These are phyloP conservation scores for Hsuehochloa calcarea DNA, from an alignment of 176 grass and related monocot species.

Conservation along the genomic window DNA sequence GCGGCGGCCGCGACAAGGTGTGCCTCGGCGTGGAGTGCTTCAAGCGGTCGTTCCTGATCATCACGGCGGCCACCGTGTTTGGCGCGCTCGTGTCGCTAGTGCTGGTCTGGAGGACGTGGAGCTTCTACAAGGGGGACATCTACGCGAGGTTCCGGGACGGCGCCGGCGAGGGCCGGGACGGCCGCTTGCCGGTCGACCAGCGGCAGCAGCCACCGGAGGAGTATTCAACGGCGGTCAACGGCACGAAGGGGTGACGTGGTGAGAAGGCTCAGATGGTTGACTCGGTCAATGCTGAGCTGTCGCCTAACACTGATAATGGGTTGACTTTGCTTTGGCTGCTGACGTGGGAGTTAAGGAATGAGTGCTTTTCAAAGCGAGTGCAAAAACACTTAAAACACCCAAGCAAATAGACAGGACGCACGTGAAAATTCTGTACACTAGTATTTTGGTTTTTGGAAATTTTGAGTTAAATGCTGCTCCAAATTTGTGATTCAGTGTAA, in stretches of 20 bases:
- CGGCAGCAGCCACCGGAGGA: neutral
- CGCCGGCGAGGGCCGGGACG: neutral
- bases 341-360: neutral
- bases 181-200: slow-evolving; percentile 1
- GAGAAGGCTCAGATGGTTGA: neutral
- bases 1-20: neutral
- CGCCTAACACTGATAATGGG: neutral
- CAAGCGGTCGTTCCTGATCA: slow-evolving; percentile 56
- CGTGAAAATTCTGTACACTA: neutral
- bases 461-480: neutral
- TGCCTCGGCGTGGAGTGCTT: slow-evolving; percentile 64
- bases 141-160: slow-evolving; percentile 59
- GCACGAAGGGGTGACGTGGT: neutral
- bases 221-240: neutral
- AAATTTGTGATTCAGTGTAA: neutral
- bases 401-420: neutral
- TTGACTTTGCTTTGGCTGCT: neutral
- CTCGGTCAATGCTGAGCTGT: slow-evolving; percentile 4
- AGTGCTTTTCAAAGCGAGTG: neutral
- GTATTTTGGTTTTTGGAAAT: neutral
- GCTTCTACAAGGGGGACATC: slow-evolving; percentile 70
- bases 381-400: neutral
- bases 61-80: slow-evolving; percentile 50
- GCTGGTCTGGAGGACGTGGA: slow-evolving; percentile 70
- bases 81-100: slow-evolving; percentile 58